phyloP scores from a whole-genome alignment of 208 protist genomes.

The Angomonas ambiguus region DNA sequence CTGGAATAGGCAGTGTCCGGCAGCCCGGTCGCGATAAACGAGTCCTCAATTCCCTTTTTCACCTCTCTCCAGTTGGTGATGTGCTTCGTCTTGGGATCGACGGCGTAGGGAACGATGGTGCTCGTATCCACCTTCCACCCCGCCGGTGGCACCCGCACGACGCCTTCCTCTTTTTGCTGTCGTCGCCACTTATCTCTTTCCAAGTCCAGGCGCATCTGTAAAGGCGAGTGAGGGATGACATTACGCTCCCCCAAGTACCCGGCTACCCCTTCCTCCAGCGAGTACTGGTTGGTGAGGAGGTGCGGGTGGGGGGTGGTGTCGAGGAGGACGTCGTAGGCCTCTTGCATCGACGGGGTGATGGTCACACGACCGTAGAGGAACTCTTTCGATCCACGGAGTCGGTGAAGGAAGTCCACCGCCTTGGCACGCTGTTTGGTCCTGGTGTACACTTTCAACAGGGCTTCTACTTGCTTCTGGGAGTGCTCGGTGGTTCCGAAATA shows the following conservation, averaged over 20 bases:
- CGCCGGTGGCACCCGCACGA: slow-evolving; percentile 80
- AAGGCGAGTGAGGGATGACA: slow-evolving; percentile 66
- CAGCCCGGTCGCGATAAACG: slow-evolving; percentile 73
- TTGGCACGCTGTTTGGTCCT: slow-evolving; percentile 75
- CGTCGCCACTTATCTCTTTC: slow-evolving; percentile 75
- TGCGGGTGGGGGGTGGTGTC: slow-evolving; percentile 79
- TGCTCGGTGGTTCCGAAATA: slow-evolving; percentile 73
- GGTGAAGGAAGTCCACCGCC: slow-evolving; percentile 77
- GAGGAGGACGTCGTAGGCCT: slow-evolving; percentile 52
- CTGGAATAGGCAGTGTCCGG: slow-evolving; percentile 74
- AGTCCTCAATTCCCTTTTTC: slow-evolving; percentile 82
- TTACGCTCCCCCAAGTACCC: slow-evolving; percentile 65
- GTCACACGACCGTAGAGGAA: slow-evolving; percentile 49
- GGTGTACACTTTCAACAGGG: slow-evolving; percentile 67
- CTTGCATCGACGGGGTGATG: slow-evolving; percentile 65
- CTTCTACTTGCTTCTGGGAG: slow-evolving; percentile 83
- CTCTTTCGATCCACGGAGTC: slow-evolving; percentile 68
- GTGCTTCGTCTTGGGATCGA: slow-evolving; percentile 55
- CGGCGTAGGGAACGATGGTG: slow-evolving; percentile 78
- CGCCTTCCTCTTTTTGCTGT: slow-evolving; percentile 82
- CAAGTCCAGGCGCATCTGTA: slow-evolving; percentile 86
- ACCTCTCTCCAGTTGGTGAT: slow-evolving; percentile 87
- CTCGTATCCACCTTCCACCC: slow-evolving; percentile 64
- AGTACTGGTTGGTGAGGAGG: slow-evolving; percentile 82
- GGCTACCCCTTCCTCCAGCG: slow-evolving; percentile 39